phyloP scores from a whole-genome alignment of 1,284 basidiomycete genomes.

The Phellopilus nigrolimitatus region DNA sequence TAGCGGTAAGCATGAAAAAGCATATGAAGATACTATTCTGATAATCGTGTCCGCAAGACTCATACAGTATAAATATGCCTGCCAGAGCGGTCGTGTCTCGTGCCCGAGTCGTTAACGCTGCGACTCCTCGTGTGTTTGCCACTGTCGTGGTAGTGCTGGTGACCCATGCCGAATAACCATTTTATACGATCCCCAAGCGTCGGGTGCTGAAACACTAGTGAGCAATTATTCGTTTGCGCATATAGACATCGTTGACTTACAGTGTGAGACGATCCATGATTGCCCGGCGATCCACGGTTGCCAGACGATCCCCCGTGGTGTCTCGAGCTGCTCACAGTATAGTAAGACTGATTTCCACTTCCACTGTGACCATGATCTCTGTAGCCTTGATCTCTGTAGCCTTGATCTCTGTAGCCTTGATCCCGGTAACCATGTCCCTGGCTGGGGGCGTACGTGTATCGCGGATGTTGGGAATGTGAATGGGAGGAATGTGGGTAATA shows the following conservation, averaged over 20 bases:
- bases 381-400: neutral
- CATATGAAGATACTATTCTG: neutral
- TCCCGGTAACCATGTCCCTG: neutral
- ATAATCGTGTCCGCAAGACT: no score
- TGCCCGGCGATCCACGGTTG: no score
- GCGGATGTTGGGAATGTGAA: neutral
- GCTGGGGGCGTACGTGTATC: neutral
- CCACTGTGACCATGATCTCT: neutral
- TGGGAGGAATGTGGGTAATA: neutral
- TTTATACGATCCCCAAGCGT: conserved; percentile 18
- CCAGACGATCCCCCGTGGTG: no score
- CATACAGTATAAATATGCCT: conserved; percentile 20
- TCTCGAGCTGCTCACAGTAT: neutral
- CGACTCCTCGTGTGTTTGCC: conserved; percentile 8
- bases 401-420: neutral
- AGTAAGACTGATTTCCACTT: neutral
- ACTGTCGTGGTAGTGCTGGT: conserved; percentile 11
- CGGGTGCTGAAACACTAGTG: conserved; percentile 5
- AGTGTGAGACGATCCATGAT: no score
- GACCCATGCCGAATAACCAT: conserved; percentile 19
- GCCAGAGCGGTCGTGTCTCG: conserved; percentile 15
- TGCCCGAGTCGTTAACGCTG: conserved; percentile 5
- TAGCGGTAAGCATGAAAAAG: no score
- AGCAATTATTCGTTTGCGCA: neutral
- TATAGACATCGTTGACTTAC: neutral